Conservation (phyloP, 495 filamentous ascomycete genomes). For the Chaetomium fimeti region DNA sequence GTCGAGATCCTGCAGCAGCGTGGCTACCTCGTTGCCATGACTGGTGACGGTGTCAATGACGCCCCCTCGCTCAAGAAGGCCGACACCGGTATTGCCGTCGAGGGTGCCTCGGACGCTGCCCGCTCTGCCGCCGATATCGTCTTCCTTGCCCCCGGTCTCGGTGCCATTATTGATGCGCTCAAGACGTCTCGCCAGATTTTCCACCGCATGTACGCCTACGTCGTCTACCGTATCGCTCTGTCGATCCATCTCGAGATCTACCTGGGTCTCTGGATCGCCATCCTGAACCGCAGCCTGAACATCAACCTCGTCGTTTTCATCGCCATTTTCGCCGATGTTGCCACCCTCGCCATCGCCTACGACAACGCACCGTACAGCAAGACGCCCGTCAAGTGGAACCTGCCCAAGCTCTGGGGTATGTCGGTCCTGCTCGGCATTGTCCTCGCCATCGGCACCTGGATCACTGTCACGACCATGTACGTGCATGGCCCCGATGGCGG, state of each 20-base stretch:
- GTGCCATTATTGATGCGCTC: slow-evolving; percentile 87
- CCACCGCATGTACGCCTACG: slow-evolving; percentile 96
- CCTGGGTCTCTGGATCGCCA: slow-evolving; percentile 86
- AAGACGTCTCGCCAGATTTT: slow-evolving; percentile 95
- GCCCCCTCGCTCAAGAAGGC: slow-evolving; percentile 95
- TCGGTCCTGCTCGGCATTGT: slow-evolving; percentile 78
- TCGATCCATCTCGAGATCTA: slow-evolving; percentile 88
- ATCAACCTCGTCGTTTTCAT: slow-evolving; percentile 87
- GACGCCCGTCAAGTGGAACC: slow-evolving; percentile 89
- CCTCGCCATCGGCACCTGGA: slow-evolving; percentile 80
- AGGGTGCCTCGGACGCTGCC: slow-evolving; percentile 89
- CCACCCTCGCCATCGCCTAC: slow-evolving; percentile 89
- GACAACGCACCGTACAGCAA: slow-evolving; percentile 87
- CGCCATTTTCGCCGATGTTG: slow-evolving; percentile 92
- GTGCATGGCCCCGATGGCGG: slow-evolving; percentile 64
- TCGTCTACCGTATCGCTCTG: slow-evolving; percentile 91
- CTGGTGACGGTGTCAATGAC: slow-evolving; percentile 97
- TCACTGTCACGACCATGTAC: slow-evolving; percentile 76
- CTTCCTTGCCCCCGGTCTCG: slow-evolving; percentile 86
- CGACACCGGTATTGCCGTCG: slow-evolving; percentile 90
- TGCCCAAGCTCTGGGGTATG: slow-evolving; percentile 90
- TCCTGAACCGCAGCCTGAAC: slow-evolving; percentile 78
- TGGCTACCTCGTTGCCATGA: slow-evolving; percentile 96
- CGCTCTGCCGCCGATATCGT: slow-evolving; percentile 92
- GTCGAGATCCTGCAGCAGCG: slow-evolving; percentile 96